Evolutionary conservation across 176 grass and related monocot genomes (phyloP).

Genomic region (Aegilops bicornis): DNA sequence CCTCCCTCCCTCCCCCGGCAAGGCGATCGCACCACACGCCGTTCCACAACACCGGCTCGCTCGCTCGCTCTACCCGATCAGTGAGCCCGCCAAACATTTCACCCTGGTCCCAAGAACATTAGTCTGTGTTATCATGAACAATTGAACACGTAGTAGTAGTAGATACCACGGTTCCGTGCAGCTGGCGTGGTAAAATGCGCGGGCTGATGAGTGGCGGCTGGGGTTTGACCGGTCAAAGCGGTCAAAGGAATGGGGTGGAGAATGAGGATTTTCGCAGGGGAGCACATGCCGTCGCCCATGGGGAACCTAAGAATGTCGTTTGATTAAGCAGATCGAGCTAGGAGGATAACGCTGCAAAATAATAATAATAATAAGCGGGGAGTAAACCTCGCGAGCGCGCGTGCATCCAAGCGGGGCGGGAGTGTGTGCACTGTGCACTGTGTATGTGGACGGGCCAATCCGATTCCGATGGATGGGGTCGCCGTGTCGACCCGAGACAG

Average conservation of each 20-base stretch:
- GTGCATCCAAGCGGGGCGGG: not conserved
- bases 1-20: no score
- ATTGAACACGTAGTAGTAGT: not conserved
- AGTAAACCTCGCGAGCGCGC: constrained; percentile 11
- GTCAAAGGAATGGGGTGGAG: constrained; percentile 17
- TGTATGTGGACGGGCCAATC: not conserved
- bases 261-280: not conserved
- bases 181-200: not conserved
- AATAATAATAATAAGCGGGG: not conserved
- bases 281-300: constrained; percentile 24
- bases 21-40: not conserved
- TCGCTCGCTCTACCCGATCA: not conserved
- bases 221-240: constrained; percentile 36
- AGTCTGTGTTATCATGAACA: not conserved
- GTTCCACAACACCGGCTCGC: not conserved
- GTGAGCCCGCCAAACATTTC: not conserved
- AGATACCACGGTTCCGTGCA: not conserved
- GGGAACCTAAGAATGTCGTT: constrained; percentile 19
- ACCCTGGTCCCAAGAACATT: constrained; percentile 26
- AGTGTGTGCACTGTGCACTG: not conserved
- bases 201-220: not conserved
- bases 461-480: not conserved
- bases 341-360: constrained; percentile 10
- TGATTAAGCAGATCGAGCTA: constrained; percentile 30
- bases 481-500: constrained; percentile 32